These are phyloP conservation scores for Fusarium udum DNA, from an alignment of 2,329 filamentous ascomycete species.

Conservation along the genomic window DNA sequence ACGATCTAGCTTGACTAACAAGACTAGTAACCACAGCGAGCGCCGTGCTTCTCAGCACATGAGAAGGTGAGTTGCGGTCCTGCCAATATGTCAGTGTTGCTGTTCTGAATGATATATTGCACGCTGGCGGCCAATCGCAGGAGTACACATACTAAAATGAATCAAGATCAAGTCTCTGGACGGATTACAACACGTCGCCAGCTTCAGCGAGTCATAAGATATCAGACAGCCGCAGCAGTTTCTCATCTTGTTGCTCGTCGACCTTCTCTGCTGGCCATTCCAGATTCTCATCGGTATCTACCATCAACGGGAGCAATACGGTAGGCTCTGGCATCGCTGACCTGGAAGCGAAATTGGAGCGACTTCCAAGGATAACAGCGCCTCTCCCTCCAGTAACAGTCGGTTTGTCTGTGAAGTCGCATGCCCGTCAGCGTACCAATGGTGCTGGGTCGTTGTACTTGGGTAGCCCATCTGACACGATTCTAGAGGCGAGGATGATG, in stretches of 20 bases:
- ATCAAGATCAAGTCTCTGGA: conserved; percentile 37
- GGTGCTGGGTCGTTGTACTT: conserved; percentile 1
- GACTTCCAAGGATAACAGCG: conserved; percentile 37
- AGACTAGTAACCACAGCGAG: conserved; percentile 23
- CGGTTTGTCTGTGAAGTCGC: conserved; percentile 15
- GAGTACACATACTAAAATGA: conserved; percentile 12
- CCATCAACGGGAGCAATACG: conserved; percentile 54
- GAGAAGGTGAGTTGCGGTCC: conserved; percentile 29
- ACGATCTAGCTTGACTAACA: conserved; percentile 5
- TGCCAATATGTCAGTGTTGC: background rate
- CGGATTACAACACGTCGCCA: conserved; percentile 27
- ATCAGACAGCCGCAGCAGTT: conserved; percentile 63
- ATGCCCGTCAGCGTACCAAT: conserved; percentile 3
- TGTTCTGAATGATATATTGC: background rate
- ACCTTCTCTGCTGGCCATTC: conserved; percentile 59
- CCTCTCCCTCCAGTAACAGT: conserved; percentile 14
- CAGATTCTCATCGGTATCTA: conserved; percentile 64
- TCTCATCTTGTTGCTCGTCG: conserved; percentile 60
- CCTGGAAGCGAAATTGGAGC: conserved; percentile 50
- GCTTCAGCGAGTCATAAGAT: conserved; percentile 41
- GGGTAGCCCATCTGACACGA: conserved; percentile 24
- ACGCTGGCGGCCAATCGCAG: background rate
- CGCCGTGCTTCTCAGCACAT: conserved; percentile 29
- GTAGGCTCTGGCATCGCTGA: conserved; percentile 50
- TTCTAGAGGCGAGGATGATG: conserved; percentile 26